Conservation (phyloP, 305 asterid genomes). For the Fraxinus albicans region DNA sequence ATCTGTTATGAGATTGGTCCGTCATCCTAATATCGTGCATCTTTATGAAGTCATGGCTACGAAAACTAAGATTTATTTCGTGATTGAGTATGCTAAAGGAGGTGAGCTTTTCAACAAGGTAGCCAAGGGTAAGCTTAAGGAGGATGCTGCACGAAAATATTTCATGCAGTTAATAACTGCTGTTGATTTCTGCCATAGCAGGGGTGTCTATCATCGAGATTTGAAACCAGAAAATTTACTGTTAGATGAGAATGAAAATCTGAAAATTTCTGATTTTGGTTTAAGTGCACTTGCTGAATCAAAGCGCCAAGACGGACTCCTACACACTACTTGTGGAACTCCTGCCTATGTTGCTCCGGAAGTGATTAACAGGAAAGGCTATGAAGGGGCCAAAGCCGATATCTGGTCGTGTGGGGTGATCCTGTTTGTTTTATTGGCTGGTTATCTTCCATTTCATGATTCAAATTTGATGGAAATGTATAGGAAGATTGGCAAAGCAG, state of each 20-base stretch:
- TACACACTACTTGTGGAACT: conserved; percentile 60
- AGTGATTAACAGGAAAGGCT: conserved; percentile 50
- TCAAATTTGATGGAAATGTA: conserved; percentile 57
- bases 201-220: conserved; percentile 64
- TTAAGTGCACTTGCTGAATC: conserved; percentile 50
- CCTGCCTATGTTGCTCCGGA: conserved; percentile 72
- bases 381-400: conserved; percentile 66
- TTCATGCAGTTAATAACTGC: conserved; percentile 49
- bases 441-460: conserved; percentile 52
- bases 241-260: conserved; percentile 46
- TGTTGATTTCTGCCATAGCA: conserved; percentile 54
- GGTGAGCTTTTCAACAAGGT: conserved; percentile 60
- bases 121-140: conserved; percentile 44
- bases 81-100: conserved; percentile 59
- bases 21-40: conserved; percentile 45
- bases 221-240: conserved; percentile 59
- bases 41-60: conserved; percentile 73
- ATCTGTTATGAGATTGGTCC: conserved; percentile 44
- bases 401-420: conserved; percentile 78
- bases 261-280: conserved; percentile 61
- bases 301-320: conserved; percentile 47
- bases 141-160: conserved; percentile 41
- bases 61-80: conserved; percentile 54
- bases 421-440: conserved; percentile 45
- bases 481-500: conserved; percentile 55